Percentiles rank a stretch among this genome's conserved stretches.
Evolutionary conservation across 2,329 filamentous ascomycete species (phyloP).

Genomic region (Knoxdaviesia capensis): DNA sequence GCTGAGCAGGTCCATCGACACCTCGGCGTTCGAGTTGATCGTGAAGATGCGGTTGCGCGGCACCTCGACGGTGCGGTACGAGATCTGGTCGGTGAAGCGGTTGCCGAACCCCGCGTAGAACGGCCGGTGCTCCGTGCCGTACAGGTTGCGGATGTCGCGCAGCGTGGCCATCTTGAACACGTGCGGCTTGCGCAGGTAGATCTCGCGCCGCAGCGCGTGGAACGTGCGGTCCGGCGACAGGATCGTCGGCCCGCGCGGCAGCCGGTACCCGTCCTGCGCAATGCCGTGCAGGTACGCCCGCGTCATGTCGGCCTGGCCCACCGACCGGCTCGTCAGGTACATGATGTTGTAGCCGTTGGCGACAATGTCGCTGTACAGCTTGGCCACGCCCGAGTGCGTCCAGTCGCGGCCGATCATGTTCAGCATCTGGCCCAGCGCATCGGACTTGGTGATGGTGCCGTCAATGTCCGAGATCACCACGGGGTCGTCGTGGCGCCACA

Average conservation of each 20-base stretch:
- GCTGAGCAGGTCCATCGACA: slow-evolving; percentile 73
- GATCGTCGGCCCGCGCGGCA: slow-evolving; percentile 85
- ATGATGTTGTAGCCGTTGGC: slow-evolving; percentile 97
- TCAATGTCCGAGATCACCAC: slow-evolving; percentile 98
- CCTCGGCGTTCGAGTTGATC: slow-evolving; percentile 94
- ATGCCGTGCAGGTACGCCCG: slow-evolving; percentile 79
- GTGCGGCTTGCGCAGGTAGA: slow-evolving; percentile 90
- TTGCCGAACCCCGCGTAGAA: slow-evolving; percentile 98
- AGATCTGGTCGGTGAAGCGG: slow-evolving; percentile 84
- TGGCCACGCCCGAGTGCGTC: slow-evolving; percentile 92
- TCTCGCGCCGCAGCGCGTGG: slow-evolving; percentile 73
- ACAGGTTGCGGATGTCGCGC: slow-evolving; percentile 79
- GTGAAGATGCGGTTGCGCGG: slow-evolving; percentile 90
- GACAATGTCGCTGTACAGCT: slow-evolving; percentile 88
- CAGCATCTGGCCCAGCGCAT: slow-evolving; percentile 80
- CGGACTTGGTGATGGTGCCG: slow-evolving; percentile 95
- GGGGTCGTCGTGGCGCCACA: slow-evolving; percentile 79
- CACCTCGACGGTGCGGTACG: slow-evolving; percentile 89
- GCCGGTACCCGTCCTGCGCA: slow-evolving; percentile 63
- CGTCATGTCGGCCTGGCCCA: slow-evolving; percentile 83
- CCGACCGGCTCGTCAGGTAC: slow-evolving; percentile 85
- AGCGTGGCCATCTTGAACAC: slow-evolving; percentile 99
- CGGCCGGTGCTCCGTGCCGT: slow-evolving; percentile 54
- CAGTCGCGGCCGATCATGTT: slow-evolving; percentile 96
- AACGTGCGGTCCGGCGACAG: slow-evolving; percentile 90